Evolutionary conservation across 1,284 basidiomycete species (phyloP), one percentile per base, ranked within the genome.

Genomic region (Trametes pubescens): DNA sequence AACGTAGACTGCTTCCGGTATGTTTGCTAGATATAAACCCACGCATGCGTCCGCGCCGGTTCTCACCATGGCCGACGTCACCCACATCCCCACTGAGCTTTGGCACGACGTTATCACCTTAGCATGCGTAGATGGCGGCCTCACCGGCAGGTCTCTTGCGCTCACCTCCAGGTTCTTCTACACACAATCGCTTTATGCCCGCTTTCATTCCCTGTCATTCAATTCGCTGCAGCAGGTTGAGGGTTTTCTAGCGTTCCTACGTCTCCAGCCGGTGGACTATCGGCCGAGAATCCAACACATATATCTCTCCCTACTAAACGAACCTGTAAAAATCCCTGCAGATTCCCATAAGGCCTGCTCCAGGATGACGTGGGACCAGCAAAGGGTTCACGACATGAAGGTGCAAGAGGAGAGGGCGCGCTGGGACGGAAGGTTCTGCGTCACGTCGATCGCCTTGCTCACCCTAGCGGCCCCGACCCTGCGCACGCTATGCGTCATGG

Each of bases 91-190:
- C 22, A 57, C 56, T 2, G 56, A 57, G 46, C 35, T 57, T 46
- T 57, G 46, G 56, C 46, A 34, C 21, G 35, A 24, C 6, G 40
- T 57, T 21, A 54, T 48, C 14, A 8, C 56, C 34, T 7, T 38
- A 7, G 46, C 56, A 24, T 57, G 56, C 34, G 34, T 29, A 7
- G 56, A 57, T n/a, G 64, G 64, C 13, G 64, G 57, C 11, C 55
- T n/a, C 29, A 65, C 60, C 3, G 57, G 60, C 3, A 47, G 35
- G n/a, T 65, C 57, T 2, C 64, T 65, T 29, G 60, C 59, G 8
- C 64, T 56, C 37, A 47, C 56, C n/a, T 62, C 57, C 40, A 56
- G 49, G 26, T 61, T 59, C 40, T 62, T 65, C 60, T 51, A 62
- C 24, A 13, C 57, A 13, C 38, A 51, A 26, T 58, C 60, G 1